Evolutionary conservation across 179 eudicot genomes (phyloP).

Genomic region (Silene vulgaris): DNA sequence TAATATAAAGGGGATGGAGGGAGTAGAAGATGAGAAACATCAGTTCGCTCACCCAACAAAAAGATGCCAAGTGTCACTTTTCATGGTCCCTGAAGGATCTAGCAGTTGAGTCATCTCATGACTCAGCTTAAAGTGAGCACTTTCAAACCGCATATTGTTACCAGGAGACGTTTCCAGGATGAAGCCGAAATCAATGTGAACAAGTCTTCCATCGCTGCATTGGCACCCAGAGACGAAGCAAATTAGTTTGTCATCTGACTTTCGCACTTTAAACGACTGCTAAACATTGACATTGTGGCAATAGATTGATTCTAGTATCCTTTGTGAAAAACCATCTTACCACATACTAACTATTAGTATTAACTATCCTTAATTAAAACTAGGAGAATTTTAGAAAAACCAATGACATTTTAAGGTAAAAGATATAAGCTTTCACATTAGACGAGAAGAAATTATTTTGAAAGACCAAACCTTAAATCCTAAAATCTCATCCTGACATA

Average conservation of each 20-base stretch:
- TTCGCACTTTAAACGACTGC: background rate
- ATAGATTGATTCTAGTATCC: background rate
- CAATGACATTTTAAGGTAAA: background rate
- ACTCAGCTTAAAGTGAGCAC: conserved; percentile 96
- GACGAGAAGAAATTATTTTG: background rate
- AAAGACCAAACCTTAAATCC: background rate
- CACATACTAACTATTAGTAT: background rate
- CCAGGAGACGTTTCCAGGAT: conserved; percentile 98
- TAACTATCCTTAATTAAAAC: background rate
- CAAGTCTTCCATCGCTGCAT: conserved; percentile 87
- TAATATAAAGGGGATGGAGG: background rate
- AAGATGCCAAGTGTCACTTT: conserved; percentile 86
- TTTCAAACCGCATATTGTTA: conserved; percentile 95
- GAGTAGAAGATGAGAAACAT: background rate
- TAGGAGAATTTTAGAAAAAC: background rate
- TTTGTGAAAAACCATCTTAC: background rate
- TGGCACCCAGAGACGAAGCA: background rate
- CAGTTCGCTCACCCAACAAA: conserved; percentile 66
- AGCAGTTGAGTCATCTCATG: conserved; percentile 99
- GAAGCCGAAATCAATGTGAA: conserved; percentile 98
- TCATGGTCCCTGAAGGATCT: conserved; percentile 95
- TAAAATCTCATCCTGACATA: background rate
- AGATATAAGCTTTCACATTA: background rate
- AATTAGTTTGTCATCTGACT: background rate
- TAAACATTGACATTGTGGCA: conserved; percentile 4